These are phyloP conservation scores for Salvia miltiorrhiza DNA, from an alignment of 257 asterid species.

Conservation along the genomic window DNA sequence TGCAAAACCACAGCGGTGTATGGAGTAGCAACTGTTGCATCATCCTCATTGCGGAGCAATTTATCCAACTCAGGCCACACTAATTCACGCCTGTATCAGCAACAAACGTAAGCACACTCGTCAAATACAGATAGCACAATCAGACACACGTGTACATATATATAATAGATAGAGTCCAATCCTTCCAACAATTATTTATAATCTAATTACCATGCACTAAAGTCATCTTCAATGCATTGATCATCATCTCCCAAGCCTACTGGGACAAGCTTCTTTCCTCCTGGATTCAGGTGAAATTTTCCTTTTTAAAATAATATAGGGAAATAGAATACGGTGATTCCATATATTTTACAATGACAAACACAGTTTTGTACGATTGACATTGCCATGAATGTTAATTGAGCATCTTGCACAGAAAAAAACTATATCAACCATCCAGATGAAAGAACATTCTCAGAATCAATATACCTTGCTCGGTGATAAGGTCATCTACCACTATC, in stretches of 20 bases:
- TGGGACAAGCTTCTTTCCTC: conserved; percentile 69
- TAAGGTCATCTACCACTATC: conserved; percentile 63
- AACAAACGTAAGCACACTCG: neutral
- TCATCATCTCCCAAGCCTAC: conserved; percentile 98
- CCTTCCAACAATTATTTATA: neutral
- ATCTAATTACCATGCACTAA: conserved; percentile 66
- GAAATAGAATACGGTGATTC: neutral
- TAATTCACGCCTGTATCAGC: conserved; percentile 68
- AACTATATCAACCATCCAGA: neutral
- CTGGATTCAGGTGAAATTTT: conserved; percentile 33
- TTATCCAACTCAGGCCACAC: conserved; percentile 92
- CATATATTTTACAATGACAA: neutral
- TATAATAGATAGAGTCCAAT: neutral
- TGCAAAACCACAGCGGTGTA: conserved; percentile 89
- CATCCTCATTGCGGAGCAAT: conserved; percentile 54
- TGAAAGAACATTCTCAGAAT: neutral
- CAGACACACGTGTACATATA: neutral
- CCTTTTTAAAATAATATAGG: neutral
- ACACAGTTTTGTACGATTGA: neutral
- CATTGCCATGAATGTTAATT: neutral
- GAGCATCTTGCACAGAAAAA: neutral
- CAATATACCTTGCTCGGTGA: conserved; percentile 69
- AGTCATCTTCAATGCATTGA: conserved; percentile 98
- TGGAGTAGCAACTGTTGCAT: conserved; percentile 64
- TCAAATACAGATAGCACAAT: neutral